Percentiles rank a stretch among this genome's conserved stretches.
These are phyloP conservation scores for Gossypium sturtianum DNA, from an alignment of 345 rosid species.

Conservation along the genomic window DNA sequence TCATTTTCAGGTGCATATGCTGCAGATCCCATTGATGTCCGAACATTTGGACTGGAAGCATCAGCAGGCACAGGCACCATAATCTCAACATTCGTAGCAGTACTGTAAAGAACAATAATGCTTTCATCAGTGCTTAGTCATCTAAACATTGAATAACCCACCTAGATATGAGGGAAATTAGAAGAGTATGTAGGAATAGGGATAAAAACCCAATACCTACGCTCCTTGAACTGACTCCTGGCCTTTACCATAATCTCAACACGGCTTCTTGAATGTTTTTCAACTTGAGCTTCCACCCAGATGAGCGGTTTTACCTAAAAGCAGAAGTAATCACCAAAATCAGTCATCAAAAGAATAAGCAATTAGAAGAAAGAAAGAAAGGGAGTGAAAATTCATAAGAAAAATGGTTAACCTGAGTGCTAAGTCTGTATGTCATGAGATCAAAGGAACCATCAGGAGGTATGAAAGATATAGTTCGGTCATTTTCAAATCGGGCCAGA, in stretches of 20 bases:
- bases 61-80: constrained; percentile 65
- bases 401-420: constrained; percentile 67
- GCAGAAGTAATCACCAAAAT: not conserved
- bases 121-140: constrained; percentile 7
- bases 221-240: constrained; percentile 91
- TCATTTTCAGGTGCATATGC: constrained; percentile 73
- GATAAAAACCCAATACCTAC: constrained; percentile 46
- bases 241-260: constrained; percentile 87
- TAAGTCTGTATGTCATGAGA: constrained; percentile 95
- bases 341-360: not conserved
- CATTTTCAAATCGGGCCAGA: constrained; percentile 94
- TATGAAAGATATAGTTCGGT: constrained; percentile 87
- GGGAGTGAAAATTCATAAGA: not conserved
- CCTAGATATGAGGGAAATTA: not conserved
- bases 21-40: constrained; percentile 95
- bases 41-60: constrained; percentile 81
- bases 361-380: not conserved
- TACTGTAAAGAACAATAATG: constrained; percentile 34
- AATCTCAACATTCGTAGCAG: constrained; percentile 72
- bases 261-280: constrained; percentile 90
- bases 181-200: not conserved
- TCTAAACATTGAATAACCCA: not conserved
- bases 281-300: constrained; percentile 96
- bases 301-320: constrained; percentile 83
- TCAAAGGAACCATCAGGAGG: constrained; percentile 99